These are phyloP conservation scores for Aureobasidium mangrovei DNA, from an alignment of 2,329 filamentous ascomycete species.

Conservation along the genomic window DNA sequence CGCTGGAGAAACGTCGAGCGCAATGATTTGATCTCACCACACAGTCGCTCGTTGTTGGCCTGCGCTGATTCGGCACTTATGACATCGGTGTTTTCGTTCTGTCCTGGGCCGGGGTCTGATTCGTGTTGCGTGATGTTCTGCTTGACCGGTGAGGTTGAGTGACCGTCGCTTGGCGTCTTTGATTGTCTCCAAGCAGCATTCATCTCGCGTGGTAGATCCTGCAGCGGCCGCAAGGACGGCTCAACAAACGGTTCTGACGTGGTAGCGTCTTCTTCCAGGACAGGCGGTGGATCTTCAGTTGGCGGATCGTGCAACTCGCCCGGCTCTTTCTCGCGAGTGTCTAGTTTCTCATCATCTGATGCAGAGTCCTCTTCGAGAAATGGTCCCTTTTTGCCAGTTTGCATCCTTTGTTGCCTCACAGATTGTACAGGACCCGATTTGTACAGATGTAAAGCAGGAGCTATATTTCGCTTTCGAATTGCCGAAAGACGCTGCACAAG, in stretches of 20 bases:
- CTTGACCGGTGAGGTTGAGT: not conserved
- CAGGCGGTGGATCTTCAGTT: not conserved
- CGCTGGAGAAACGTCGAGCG: not conserved
- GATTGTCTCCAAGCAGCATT: constrained; percentile 17
- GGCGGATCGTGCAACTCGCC: not conserved
- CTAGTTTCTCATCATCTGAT: not conserved
- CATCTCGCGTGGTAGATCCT: constrained; percentile 23
- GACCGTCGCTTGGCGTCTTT: not conserved
- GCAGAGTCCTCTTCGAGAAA: constrained; percentile 23
- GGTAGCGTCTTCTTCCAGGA: not conserved
- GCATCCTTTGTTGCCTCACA: not conserved
- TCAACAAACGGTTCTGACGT: not conserved
- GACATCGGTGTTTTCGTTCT: not conserved
- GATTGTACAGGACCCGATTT: not conserved
- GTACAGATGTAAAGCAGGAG: constrained; percentile 22
- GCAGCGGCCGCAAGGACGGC: constrained; percentile 18
- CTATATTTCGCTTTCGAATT: constrained; percentile 23
- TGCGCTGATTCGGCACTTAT: not conserved
- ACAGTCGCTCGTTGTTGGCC: not conserved
- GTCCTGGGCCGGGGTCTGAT: not conserved
- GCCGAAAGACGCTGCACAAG: constrained; percentile 23
- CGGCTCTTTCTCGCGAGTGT: not conserved
- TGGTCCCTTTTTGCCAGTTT: constrained; percentile 10
- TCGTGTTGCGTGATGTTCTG: not conserved
- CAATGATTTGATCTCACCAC: constrained; percentile 12